Conservation (phyloP, 495 filamentous ascomycete species). For the Penicillium riverlandense region DNA sequence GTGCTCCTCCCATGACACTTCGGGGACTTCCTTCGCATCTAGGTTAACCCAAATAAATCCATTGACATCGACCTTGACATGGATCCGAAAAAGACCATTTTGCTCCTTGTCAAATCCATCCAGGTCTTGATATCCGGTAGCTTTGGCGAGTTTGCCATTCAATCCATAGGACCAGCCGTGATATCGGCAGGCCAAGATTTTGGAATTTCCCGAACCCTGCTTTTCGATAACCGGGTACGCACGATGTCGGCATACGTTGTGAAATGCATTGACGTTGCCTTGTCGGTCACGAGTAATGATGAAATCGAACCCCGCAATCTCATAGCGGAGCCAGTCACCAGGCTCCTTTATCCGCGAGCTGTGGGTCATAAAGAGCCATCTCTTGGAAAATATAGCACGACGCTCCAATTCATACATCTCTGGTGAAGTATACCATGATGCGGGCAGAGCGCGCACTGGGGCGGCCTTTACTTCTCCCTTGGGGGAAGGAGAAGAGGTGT, state of each 20-base stretch:
- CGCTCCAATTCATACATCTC: slow-evolving; percentile 46
- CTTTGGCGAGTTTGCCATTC: slow-evolving; percentile 51
- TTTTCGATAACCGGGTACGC: slow-evolving; percentile 47
- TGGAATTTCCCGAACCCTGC: slow-evolving; percentile 33
- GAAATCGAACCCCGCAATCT: slow-evolving; percentile 43
- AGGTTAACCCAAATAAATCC: slow-evolving; percentile 48
- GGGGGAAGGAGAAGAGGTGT: slow-evolving; percentile 6
- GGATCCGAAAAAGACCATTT: slow-evolving; percentile 37
- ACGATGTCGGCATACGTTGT: slow-evolving; percentile 50
- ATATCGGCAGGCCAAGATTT: slow-evolving; percentile 48
- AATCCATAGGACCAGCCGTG: slow-evolving; percentile 50
- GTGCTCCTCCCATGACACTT: slow-evolving; percentile 39
- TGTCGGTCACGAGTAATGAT: slow-evolving; percentile 38
- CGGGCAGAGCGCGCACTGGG: slow-evolving; percentile 32
- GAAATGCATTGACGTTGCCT: slow-evolving; percentile 43
- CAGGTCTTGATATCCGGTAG: slow-evolving; percentile 43
- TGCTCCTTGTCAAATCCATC: slow-evolving; percentile 43
- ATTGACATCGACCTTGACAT: slow-evolving; percentile 42
- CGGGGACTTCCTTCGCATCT: slow-evolving; percentile 32
- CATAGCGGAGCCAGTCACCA: slow-evolving; percentile 42
- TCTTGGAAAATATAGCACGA: slow-evolving; percentile 42
- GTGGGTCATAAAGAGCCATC: slow-evolving; percentile 47
- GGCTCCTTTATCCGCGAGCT: slow-evolving; percentile 34
- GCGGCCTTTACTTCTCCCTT: slow-evolving; percentile 10
- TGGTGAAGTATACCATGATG: slow-evolving; percentile 40